These are phyloP conservation scores for Pythium aristosporum DNA, from an alignment of 352 stramenopile species.

Conservation along the genomic window DNA sequence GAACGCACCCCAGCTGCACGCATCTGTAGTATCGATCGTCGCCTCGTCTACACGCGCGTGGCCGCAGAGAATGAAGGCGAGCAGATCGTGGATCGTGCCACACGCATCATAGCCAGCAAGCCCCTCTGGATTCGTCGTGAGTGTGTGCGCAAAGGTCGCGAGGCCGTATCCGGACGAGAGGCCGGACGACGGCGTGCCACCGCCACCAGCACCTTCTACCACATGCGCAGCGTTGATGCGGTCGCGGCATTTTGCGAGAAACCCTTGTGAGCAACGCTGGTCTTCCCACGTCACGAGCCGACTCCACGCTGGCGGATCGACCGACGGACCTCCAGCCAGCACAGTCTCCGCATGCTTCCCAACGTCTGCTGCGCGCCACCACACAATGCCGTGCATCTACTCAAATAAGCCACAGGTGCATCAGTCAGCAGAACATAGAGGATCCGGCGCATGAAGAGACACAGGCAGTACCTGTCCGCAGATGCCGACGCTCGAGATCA, in stretches of 20 bases:
- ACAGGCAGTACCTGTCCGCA: slow-evolving; percentile 48
- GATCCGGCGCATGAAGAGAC: slow-evolving; percentile 11
- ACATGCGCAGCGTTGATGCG: background rate
- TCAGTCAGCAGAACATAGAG: background rate
- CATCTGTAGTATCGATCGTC: slow-evolving; percentile 74
- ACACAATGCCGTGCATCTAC: slow-evolving; percentile 87
- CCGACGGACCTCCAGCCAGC: slow-evolving; percentile 12
- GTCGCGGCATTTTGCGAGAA: slow-evolving; percentile 36
- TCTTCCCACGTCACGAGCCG: slow-evolving; percentile 80
- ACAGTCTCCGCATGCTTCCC: slow-evolving; percentile 20
- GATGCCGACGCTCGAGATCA: slow-evolving; percentile 51
- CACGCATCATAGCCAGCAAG: slow-evolving; percentile 63
- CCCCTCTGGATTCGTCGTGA: slow-evolving; percentile 32
- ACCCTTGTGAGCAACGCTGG: slow-evolving; percentile 60
- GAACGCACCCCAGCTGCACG: slow-evolving; percentile 74
- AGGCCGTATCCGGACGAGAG: slow-evolving; percentile 68
- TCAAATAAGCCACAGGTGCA: background rate
- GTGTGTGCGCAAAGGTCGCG: slow-evolving; percentile 59
- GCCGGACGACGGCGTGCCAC: slow-evolving; percentile 22
- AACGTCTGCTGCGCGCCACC: slow-evolving; percentile 62
- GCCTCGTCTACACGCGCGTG: slow-evolving; percentile 35
- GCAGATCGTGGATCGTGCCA: slow-evolving; percentile 78
- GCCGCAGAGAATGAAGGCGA: slow-evolving; percentile 73
- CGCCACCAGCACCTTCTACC: slow-evolving; percentile 10
- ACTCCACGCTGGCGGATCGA: slow-evolving; percentile 41